Conservation (phyloP, 2,329 filamentous ascomycete species). For the Scorias spongiosa region DNA sequence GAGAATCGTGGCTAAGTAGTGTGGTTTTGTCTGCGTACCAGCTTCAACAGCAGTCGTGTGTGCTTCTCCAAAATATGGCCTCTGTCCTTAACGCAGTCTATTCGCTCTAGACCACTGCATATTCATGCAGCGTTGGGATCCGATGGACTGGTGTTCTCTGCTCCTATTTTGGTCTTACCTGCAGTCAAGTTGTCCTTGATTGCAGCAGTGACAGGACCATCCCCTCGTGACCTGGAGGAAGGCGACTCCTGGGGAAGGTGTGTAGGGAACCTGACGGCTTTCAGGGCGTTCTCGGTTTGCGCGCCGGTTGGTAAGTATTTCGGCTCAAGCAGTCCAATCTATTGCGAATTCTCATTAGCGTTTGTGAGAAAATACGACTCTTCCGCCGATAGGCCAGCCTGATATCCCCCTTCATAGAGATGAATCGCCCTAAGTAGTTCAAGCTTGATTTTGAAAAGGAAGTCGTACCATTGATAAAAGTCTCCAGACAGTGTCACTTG, state of each 20-base stretch:
- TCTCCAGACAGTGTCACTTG: constrained; percentile 77
- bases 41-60: too few relatives aligned
- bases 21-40: too few relatives aligned
- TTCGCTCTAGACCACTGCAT: too few relatives aligned
- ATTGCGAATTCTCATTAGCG: background rate
- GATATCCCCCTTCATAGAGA: too few relatives aligned
- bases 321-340: constrained; percentile 30
- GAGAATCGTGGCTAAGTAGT: too few relatives aligned
- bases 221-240: background rate
- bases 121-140: background rate
- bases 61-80: too few relatives aligned
- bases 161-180: background rate
- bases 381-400: too few relatives aligned
- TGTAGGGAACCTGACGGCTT: constrained; percentile 16
- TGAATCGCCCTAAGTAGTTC: too few relatives aligned
- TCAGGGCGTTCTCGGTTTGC: constrained; percentile 17
- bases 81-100: too few relatives aligned
- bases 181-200: background rate
- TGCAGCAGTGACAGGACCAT: background rate
- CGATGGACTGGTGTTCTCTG: background rate
- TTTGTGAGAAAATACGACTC: too few relatives aligned
- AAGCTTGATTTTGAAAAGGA: too few relatives aligned
- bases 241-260: constrained; percentile 5
- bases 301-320: constrained; percentile 21
- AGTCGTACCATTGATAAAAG: constrained; percentile 58